phyloP scores from a whole-genome alignment of 805 yeast genomes.

The Starmerella asiatica region DNA sequence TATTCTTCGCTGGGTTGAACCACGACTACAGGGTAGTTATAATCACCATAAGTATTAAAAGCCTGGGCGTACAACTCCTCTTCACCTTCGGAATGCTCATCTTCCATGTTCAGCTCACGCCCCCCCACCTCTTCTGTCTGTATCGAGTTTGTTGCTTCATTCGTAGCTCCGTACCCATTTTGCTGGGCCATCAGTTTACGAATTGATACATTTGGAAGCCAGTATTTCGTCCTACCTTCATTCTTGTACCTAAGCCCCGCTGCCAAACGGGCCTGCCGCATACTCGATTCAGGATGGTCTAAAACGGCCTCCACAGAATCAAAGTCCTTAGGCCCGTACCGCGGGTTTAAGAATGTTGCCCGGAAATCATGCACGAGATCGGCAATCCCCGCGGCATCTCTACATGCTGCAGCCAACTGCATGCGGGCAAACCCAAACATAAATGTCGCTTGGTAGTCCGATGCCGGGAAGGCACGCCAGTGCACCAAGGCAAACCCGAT shows the following conservation, averaged over 20 bases:
- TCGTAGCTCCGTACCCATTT: neutral
- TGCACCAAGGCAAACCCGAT: constrained; percentile 81
- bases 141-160: neutral
- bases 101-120: constrained; percentile 8
- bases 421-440: constrained; percentile 62
- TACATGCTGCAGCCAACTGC: constrained; percentile 45
- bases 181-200: constrained; percentile 1
- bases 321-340: constrained; percentile 68
- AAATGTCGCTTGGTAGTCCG: constrained; percentile 47
- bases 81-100: constrained; percentile 21
- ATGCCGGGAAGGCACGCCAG: constrained; percentile 68
- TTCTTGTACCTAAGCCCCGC: constrained; percentile 72
- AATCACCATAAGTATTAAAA: constrained; percentile 29
- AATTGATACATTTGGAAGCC: constrained; percentile 39
- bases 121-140: neutral
- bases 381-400: constrained; percentile 62
- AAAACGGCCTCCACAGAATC: constrained; percentile 64
- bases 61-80: constrained; percentile 28
- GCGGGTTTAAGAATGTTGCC: constrained; percentile 51
- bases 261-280: constrained; percentile 54
- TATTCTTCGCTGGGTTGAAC: constrained; percentile 23
- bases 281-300: constrained; percentile 48
- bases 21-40: constrained; percentile 32
- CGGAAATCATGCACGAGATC: constrained; percentile 72
- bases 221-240: constrained; percentile 69